These are phyloP conservation scores for Barnettozyma siamensis DNA, from an alignment of 805 yeast genomes.

Conservation along the genomic window DNA sequence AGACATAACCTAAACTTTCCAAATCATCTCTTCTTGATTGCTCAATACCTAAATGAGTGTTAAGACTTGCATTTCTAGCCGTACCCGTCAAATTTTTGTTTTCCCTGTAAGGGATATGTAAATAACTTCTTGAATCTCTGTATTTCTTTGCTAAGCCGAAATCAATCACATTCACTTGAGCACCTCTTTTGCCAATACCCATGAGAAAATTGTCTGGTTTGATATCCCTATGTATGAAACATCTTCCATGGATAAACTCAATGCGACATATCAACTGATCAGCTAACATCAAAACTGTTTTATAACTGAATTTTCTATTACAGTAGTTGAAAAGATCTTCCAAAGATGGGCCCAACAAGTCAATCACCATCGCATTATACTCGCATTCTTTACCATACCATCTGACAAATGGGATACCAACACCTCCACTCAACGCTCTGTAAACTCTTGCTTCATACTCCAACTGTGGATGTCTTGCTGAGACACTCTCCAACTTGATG, in stretches of 20 bases:
- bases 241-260: slow-evolving; percentile 92
- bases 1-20: slow-evolving; percentile 90
- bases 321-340: slow-evolving; percentile 96
- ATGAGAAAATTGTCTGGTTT: slow-evolving; percentile 91
- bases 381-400: slow-evolving; percentile 98
- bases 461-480: slow-evolving; percentile 93
- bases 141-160: slow-evolving; percentile 93
- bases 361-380: slow-evolving; percentile 95
- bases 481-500: slow-evolving; percentile 82
- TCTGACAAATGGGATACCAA: slow-evolving; percentile 93
- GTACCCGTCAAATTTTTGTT: slow-evolving; percentile 96
- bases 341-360: slow-evolving; percentile 87
- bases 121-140: slow-evolving; percentile 88
- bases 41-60: slow-evolving; percentile 95
- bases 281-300: slow-evolving; percentile 87
- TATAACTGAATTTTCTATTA: slow-evolving; percentile 85
- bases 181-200: slow-evolving; percentile 90
- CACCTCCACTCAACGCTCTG: slow-evolving; percentile 91
- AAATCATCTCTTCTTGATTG: slow-evolving; percentile 95
- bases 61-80: slow-evolving; percentile 91
- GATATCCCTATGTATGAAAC: slow-evolving; percentile 93
- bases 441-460: slow-evolving; percentile 97
- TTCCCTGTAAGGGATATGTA: slow-evolving; percentile 94
- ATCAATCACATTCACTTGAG: slow-evolving; percentile 94
- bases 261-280: slow-evolving; percentile 92